Conservation (phyloP, 2,329 filamentous ascomycete species). For the Xylaria sp. region DNA sequence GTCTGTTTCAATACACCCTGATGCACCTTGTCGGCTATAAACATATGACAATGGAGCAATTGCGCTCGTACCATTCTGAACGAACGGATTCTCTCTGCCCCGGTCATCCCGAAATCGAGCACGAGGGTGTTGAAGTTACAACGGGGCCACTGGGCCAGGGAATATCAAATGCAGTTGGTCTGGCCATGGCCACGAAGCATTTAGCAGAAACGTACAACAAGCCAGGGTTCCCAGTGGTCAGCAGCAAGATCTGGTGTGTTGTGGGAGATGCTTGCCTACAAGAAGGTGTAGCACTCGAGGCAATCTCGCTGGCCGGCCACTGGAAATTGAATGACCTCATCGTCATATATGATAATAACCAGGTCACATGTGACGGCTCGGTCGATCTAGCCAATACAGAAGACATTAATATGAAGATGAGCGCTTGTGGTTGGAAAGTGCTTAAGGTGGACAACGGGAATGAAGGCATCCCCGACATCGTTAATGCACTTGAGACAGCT, state of each 20-base stretch:
- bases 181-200: conserved; percentile 66
- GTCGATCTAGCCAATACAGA: conserved; percentile 58
- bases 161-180: conserved; percentile 65
- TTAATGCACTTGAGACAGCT: conserved; percentile 53
- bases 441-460: conserved; percentile 61
- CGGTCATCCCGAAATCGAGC: conserved; percentile 65
- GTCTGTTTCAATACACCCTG: conserved; percentile 62
- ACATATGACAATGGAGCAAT: conserved; percentile 62
- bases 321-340: conserved; percentile 62
- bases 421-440: conserved; percentile 62
- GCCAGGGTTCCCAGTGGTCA: conserved; percentile 58
- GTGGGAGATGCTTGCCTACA: conserved; percentile 57
- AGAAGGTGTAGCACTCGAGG: conserved; percentile 65
- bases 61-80: conserved; percentile 62
- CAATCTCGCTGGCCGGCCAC: conserved; percentile 64
- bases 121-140: conserved; percentile 65
- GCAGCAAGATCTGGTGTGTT: conserved; percentile 64
- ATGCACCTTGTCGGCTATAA: conserved; percentile 62
- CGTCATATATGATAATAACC: conserved; percentile 68
- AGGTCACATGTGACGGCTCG: conserved; percentile 65
- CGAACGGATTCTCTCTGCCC: conserved; percentile 57
- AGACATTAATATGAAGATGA: conserved; percentile 65
- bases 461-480: conserved; percentile 59
- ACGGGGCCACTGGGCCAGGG: conserved; percentile 67
- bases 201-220: conserved; percentile 62